Evolutionary conservation across 371 early-diverging fungal genomes (phyloP).

Genomic region (Rhizopus stolonifer): DNA sequence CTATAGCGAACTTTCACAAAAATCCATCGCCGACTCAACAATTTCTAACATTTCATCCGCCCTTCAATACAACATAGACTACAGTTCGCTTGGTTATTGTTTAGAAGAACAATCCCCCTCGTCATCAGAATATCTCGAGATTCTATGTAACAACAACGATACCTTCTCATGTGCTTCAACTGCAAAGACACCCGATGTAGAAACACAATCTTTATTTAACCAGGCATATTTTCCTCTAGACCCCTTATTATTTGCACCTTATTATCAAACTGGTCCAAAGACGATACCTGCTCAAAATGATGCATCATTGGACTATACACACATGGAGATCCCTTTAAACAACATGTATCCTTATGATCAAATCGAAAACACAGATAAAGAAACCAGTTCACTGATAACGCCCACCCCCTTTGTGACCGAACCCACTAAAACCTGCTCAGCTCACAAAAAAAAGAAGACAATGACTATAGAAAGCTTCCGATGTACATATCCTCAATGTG

Average conservation of each 20-base stretch:
- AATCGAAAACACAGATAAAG: too few relatives aligned
- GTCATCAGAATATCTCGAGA: background rate
- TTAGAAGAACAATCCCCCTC: background rate
- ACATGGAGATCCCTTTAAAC: too few relatives aligned
- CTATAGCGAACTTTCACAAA: background rate
- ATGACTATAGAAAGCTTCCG: background rate
- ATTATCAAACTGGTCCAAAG: background rate
- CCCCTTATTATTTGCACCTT: background rate
- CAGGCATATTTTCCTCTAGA: background rate
- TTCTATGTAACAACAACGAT: background rate
- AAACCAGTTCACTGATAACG: too few relatives aligned
- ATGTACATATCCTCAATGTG: conserved; percentile 43
- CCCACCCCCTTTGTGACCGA: too few relatives aligned
- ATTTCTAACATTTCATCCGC: background rate
- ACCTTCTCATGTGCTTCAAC: background rate
- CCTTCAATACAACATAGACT: background rate
- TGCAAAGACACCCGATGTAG: background rate
- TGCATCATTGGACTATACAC: background rate
- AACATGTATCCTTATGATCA: too few relatives aligned
- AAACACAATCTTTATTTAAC: background rate
- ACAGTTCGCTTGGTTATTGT: background rate
- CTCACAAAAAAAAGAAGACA: too few relatives aligned
- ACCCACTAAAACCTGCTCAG: too few relatives aligned
- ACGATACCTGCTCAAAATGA: background rate
- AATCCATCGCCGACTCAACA: background rate